Conservation (phyloP, 805 yeast species). For the Lipomyces spencermartinsiae region DNA sequence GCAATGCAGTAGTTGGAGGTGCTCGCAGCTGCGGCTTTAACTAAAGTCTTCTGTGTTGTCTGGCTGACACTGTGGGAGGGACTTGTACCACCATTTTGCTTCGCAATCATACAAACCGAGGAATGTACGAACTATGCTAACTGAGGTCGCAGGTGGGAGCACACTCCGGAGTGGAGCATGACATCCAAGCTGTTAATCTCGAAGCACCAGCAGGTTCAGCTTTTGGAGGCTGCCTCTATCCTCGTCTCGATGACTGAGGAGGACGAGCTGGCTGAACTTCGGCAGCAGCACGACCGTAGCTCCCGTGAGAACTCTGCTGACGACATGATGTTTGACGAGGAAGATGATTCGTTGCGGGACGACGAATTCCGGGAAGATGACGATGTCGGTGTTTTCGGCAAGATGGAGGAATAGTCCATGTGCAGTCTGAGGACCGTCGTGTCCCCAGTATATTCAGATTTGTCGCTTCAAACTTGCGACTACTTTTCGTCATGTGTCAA, state of each 20-base stretch:
- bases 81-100: background rate
- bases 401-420: slow-evolving; percentile 46
- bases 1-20: background rate
- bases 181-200: slow-evolving; percentile 80
- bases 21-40: background rate
- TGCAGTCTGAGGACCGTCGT: background rate
- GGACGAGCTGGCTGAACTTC: slow-evolving; percentile 28
- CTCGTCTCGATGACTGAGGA: slow-evolving; percentile 73
- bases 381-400: slow-evolving; percentile 47
- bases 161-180: slow-evolving; percentile 91
- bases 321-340: slow-evolving; percentile 40
- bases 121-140: background rate
- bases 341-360: slow-evolving; percentile 43
- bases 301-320: slow-evolving; percentile 23
- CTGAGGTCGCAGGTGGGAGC: slow-evolving; percentile 71
- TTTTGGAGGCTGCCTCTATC: slow-evolving; percentile 68
- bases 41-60: background rate
- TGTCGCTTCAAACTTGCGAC: background rate
- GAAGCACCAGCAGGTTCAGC: slow-evolving; percentile 88
- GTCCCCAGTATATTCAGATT: background rate
- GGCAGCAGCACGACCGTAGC: slow-evolving; percentile 6
- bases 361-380: slow-evolving; percentile 40
- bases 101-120: background rate
- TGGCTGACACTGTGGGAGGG: background rate
- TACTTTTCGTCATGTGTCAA: background rate